phyloP scores from a whole-genome alignment of 2,329 filamentous ascomycete species.

The Exophiala calicioides region DNA sequence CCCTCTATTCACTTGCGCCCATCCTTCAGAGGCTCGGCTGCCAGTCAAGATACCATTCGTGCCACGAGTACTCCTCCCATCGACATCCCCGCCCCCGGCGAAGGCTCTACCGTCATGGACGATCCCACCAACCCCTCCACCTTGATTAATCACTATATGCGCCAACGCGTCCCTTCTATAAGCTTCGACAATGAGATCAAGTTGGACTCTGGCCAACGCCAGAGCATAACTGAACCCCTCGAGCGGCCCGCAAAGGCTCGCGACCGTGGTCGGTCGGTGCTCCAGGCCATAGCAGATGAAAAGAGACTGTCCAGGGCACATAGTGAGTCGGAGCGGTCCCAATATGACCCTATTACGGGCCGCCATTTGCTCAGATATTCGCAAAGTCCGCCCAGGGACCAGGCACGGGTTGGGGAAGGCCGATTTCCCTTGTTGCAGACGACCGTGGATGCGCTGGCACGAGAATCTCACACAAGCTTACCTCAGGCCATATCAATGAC shows the following conservation, averaged over 20 bases:
- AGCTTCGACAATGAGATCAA: conserved; percentile 45
- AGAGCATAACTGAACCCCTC: conserved; percentile 43
- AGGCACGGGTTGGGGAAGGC: conserved; percentile 29
- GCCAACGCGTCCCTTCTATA: conserved; percentile 44
- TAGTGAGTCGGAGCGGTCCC: conserved; percentile 29
- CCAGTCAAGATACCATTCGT: conserved; percentile 30
- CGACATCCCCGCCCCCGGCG: conserved; percentile 45
- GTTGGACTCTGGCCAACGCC: conserved; percentile 42
- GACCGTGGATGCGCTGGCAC: conserved; percentile 32
- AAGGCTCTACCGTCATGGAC: conserved; percentile 30
- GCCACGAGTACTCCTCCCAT: conserved; percentile 46
- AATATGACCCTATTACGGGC: conserved; percentile 31
- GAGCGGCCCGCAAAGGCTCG: conserved; percentile 34
- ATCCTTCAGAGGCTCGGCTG: conserved; percentile 14
- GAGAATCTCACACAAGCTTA: conserved; percentile 25
- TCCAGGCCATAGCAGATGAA: conserved; percentile 22
- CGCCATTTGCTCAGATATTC: conserved; percentile 27
- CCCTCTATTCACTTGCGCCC: conserved; percentile 16
- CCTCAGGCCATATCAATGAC: conserved; percentile 23
- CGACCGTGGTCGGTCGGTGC: conserved; percentile 26
- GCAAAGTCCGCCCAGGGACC: conserved; percentile 26
- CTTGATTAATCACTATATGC: conserved; percentile 42
- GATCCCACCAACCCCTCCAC: conserved; percentile 30
- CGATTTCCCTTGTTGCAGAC: conserved; percentile 31
- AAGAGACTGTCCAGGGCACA: conserved; percentile 22